Percentiles rank a stretch among this genome's conserved stretches.
phyloP scores from a whole-genome alignment of 805 yeast species.

The Ascoidea asiatica region DNA sequence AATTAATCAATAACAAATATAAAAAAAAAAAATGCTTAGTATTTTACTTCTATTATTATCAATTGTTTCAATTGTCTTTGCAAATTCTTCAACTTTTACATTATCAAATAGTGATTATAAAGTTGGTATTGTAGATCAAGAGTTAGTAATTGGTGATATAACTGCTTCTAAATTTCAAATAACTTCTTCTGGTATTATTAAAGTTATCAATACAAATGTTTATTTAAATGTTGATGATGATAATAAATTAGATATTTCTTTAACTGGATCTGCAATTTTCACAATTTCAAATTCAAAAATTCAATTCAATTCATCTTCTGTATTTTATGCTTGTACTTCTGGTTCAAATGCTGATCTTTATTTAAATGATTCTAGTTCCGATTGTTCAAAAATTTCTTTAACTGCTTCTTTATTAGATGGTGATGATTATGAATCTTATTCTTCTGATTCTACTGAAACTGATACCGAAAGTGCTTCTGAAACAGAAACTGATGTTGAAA shows the following conservation, averaged over 20 bases:
- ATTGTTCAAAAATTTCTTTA: neutral
- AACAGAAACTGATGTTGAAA: conserved; percentile 7
- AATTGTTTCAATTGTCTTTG: neutral
- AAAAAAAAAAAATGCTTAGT: too few relatives aligned
- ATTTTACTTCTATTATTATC: neutral
- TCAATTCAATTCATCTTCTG: conserved; percentile 6
- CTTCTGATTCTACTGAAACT: too few relatives aligned
- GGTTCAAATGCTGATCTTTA: neutral
- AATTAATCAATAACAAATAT: too few relatives aligned
- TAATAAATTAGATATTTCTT: conserved; percentile 1
- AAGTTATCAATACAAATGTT: neutral
- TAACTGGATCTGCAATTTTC: conserved; percentile 5
- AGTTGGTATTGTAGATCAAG: neutral
- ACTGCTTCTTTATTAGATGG: neutral
- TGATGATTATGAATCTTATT: too few relatives aligned
- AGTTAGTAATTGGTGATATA: neutral
- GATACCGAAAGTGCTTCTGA: too few relatives aligned
- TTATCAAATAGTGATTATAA: neutral
- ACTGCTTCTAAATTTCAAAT: conserved; percentile 4
- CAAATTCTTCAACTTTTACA: neutral
- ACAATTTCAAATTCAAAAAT: conserved; percentile 4
- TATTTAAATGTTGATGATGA: conserved; percentile 5
- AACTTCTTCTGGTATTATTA: conserved; percentile 6
- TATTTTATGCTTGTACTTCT: conserved; percentile 5
- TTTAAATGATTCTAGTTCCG: too few relatives aligned